These are phyloP conservation scores for Lactarius quietus DNA, from an alignment of 768 basidiomycete genomes.

Conservation along the genomic window DNA sequence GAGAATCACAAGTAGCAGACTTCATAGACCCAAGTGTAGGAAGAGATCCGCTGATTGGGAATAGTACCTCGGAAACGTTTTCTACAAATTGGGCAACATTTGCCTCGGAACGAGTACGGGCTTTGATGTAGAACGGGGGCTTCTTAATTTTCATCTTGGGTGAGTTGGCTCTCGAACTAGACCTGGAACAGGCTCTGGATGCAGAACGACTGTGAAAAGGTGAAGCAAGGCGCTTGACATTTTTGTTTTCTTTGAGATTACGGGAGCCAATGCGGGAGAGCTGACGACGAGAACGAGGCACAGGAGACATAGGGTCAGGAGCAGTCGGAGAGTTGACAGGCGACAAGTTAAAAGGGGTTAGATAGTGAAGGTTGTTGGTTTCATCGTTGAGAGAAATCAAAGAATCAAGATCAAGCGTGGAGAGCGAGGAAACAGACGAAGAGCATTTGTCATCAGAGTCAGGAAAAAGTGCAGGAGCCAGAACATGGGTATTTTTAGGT, in stretches of 20 bases:
- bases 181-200: conserved; percentile 40
- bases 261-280: conserved; percentile 40
- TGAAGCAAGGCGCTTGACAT: conserved; percentile 35
- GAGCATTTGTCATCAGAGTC: not conserved
- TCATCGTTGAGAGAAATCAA: conserved; percentile 23
- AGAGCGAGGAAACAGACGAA: not conserved
- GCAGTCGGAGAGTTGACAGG: conserved; percentile 26
- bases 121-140: conserved; percentile 33
- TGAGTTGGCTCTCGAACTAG: conserved; percentile 25
- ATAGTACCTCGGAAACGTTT: conserved; percentile 1
- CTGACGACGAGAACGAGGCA: conserved; percentile 37
- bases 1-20: conserved; percentile 3
- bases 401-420: conserved; percentile 13
- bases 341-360: conserved; percentile 25
- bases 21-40: conserved; percentile 14
- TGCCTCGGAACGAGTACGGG: conserved; percentile 40
- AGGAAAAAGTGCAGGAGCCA: conserved; percentile 11
- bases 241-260: conserved; percentile 40
- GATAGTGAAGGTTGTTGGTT: conserved; percentile 27
- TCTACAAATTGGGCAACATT: conserved; percentile 4
- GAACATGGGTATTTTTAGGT: conserved; percentile 30
- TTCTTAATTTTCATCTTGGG: conserved; percentile 24
- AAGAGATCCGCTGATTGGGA: conserved; percentile 16
- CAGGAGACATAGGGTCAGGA: conserved; percentile 42
- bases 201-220: conserved; percentile 46